These are phyloP conservation scores for Aspergillus tubingensis DNA, from an alignment of 2,329 filamentous ascomycete genomes.

Conservation along the genomic window DNA sequence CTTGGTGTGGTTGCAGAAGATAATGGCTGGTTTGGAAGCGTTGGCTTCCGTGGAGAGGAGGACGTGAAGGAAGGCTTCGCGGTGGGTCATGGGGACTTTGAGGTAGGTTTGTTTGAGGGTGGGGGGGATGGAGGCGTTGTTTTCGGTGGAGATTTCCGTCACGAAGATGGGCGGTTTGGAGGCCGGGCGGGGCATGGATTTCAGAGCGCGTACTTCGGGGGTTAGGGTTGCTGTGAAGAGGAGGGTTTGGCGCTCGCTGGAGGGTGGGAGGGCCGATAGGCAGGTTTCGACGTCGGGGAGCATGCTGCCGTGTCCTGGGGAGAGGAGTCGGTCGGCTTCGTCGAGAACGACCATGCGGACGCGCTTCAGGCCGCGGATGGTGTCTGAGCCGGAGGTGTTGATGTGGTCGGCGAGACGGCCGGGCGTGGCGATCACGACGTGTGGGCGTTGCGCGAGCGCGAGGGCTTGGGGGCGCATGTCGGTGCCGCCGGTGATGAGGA, in stretches of 20 bases:
- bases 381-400: slow-evolving; percentile 85
- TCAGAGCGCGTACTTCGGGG: slow-evolving; percentile 83
- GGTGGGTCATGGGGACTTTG: slow-evolving; percentile 85
- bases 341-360: slow-evolving; percentile 88
- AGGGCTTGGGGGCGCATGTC: slow-evolving; percentile 93
- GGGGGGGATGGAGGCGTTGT: slow-evolving; percentile 72
- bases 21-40: slow-evolving; percentile 73
- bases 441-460: slow-evolving; percentile 76
- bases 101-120: slow-evolving; percentile 83
- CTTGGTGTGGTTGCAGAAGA: slow-evolving; percentile 90
- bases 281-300: slow-evolving; percentile 91
- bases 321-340: slow-evolving; percentile 87
- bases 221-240: slow-evolving; percentile 97
- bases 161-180: slow-evolving; percentile 79
- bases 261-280: slow-evolving; percentile 75
- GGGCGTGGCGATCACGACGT: slow-evolving; percentile 92
- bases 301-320: slow-evolving; percentile 78
- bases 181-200: slow-evolving; percentile 69
- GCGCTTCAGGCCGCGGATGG: slow-evolving; percentile 75
- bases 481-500: slow-evolving; percentile 87
- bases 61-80: slow-evolving; percentile 91
- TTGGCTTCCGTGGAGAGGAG: slow-evolving; percentile 80
- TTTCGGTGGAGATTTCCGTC: slow-evolving; percentile 74
- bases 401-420: slow-evolving; percentile 93
- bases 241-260: slow-evolving; percentile 80